Percentiles rank a stretch among this genome's conserved stretches.
These are phyloP conservation scores for Penicillium argentinense DNA, from an alignment of 495 filamentous ascomycete genomes.

Conservation along the genomic window DNA sequence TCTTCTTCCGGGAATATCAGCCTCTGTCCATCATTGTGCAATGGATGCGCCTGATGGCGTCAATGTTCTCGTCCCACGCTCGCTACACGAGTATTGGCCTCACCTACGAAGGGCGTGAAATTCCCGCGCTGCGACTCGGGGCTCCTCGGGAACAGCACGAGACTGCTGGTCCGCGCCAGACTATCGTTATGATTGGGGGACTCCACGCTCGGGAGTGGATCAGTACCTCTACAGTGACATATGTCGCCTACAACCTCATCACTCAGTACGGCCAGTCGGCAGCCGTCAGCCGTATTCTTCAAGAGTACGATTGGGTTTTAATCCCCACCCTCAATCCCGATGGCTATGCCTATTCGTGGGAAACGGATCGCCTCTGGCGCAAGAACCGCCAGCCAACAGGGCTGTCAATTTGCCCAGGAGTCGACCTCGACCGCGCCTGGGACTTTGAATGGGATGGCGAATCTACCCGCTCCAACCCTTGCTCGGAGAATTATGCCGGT, in stretches of 20 bases:
- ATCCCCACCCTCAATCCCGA: conserved; percentile 91
- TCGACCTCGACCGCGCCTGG: conserved; percentile 88
- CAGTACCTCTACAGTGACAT: conserved; percentile 86
- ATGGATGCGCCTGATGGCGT: conserved; percentile 88
- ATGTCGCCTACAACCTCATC: conserved; percentile 85
- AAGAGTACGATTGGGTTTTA: conserved; percentile 83
- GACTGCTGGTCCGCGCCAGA: conserved; percentile 57
- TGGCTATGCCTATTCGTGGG: conserved; percentile 92
- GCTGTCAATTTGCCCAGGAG: conserved; percentile 77
- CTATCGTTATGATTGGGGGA: conserved; percentile 80
- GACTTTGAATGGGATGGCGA: conserved; percentile 80
- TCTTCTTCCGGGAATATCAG: conserved; percentile 90
- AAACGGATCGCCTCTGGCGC: conserved; percentile 88
- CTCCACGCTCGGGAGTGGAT: conserved; percentile 96
- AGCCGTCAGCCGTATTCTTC: conserved; percentile 70
- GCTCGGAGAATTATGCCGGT: conserved; percentile 88
- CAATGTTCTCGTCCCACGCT: conserved; percentile 82
- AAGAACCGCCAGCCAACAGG: conserved; percentile 89
- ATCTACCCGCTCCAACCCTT: conserved; percentile 71
- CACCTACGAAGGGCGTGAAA: conserved; percentile 83
- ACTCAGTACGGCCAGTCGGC: conserved; percentile 69
- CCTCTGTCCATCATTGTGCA: conserved; percentile 72
- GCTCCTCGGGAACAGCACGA: conserved; percentile 47
- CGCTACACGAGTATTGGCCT: conserved; percentile 72
- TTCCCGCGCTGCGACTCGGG: conserved; percentile 80